phyloP scores from a whole-genome alignment of 1,284 basidiomycete genomes.

The Thecaphora frezii region DNA sequence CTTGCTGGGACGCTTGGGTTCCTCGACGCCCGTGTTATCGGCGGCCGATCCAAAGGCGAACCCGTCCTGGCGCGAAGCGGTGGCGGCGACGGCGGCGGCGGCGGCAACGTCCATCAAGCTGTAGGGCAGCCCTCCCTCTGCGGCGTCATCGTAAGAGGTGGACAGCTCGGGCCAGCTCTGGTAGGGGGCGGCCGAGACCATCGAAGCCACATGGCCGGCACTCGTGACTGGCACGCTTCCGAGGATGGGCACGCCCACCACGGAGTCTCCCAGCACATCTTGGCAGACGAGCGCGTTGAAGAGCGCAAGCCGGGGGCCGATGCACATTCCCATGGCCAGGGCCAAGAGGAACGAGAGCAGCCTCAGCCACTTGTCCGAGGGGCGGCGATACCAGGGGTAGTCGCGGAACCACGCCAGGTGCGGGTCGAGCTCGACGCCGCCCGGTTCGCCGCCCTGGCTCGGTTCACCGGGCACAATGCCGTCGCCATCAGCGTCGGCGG shows the following conservation, averaged over 20 bases:
- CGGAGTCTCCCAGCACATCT: slow-evolving; percentile 25
- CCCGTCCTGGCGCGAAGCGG: no score
- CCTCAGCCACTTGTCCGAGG: slow-evolving; percentile 44
- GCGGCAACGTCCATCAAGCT: no score
- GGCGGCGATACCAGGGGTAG: slow-evolving; percentile 45
- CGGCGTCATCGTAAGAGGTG: no score
- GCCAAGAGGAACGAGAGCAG: slow-evolving; percentile 47
- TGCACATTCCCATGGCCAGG: slow-evolving; percentile 43
- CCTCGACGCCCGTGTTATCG: neutral
- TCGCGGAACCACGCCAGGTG: slow-evolving; percentile 41
- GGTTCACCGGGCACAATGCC: neutral
- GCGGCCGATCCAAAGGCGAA: no score
- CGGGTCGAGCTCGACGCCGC: slow-evolving; percentile 13
- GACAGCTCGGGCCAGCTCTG: neutral
- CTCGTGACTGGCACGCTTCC: no score
- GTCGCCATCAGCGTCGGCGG: neutral
- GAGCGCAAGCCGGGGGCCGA: slow-evolving; percentile 51
- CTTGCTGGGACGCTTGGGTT: slow-evolving; percentile 23
- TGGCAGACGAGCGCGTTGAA: slow-evolving; percentile 53
- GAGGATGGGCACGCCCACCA: slow-evolving; percentile 7
- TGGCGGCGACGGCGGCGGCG: slow-evolving; percentile 17
- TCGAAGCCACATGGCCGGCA: no score
- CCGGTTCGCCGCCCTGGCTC: no score
- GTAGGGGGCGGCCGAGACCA: neutral
- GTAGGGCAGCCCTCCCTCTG: no score